Percentiles rank a stretch among this genome's conserved stretches.
These are phyloP conservation scores for Teunomyces lycoperdinae DNA, from an alignment of 805 yeast species.

Conservation along the genomic window DNA sequence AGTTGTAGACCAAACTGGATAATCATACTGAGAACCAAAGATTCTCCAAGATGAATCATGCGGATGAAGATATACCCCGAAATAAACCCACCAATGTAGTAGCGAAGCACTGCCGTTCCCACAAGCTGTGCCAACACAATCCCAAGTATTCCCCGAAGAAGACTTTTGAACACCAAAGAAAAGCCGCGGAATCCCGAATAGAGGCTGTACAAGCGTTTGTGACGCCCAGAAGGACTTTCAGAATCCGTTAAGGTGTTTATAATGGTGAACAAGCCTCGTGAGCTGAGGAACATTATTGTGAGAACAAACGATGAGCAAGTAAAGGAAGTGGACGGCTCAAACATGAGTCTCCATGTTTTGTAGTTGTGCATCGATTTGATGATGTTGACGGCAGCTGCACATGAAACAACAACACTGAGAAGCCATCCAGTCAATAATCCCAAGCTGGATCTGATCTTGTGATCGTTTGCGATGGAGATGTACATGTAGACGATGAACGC, in stretches of 20 bases:
- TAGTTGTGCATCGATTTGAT: conserved; percentile 14
- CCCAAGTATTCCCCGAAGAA: conserved; percentile 18
- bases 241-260: conserved; percentile 27
- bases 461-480: conserved; percentile 31
- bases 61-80: conserved; percentile 12
- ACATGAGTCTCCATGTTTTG: conserved; percentile 23
- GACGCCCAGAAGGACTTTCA: conserved; percentile 16
- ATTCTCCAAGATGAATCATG: conserved; percentile 18
- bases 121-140: conserved; percentile 8
- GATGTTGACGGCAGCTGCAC: conserved; percentile 27
- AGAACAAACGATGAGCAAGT: conserved; percentile 21
- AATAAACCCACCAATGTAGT: conserved; percentile 13
- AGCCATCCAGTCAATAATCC: conserved; percentile 40
- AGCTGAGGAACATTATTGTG: conserved; percentile 25
- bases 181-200: conserved; percentile 27
- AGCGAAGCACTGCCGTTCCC: conserved; percentile 7
- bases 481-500: conserved; percentile 20
- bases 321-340: conserved; percentile 26
- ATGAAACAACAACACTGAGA: conserved; percentile 20
- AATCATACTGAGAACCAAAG: conserved; percentile 42
- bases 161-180: conserved; percentile 24
- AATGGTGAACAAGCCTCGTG: conserved; percentile 27
- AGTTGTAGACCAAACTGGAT: conserved; percentile 61
- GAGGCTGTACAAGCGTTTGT: conserved; percentile 25
- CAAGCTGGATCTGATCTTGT: conserved; percentile 31